Conservation (phyloP, 768 basidiomycete species). For the Mycena galopus region DNA sequence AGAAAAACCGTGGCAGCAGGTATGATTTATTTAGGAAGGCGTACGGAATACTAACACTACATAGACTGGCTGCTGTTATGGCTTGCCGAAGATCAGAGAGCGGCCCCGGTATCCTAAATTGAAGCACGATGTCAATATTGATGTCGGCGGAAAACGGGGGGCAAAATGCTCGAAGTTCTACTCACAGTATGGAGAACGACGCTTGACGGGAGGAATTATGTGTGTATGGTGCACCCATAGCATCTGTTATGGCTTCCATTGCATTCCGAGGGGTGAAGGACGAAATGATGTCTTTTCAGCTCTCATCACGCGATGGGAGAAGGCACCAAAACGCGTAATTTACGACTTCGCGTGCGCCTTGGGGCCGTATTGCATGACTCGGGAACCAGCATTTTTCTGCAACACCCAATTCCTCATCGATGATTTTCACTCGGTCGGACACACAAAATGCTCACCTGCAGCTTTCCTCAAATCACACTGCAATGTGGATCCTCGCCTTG, state of each 20-base stretch:
- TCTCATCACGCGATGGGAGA: conserved; percentile 44
- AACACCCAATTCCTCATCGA: conserved; percentile 52
- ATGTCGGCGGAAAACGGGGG: conserved; percentile 20
- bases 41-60: neutral
- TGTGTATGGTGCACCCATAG: conserved; percentile 43
- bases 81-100: conserved; percentile 35
- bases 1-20: conserved; percentile 8
- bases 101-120: conserved; percentile 30
- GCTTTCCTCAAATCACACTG: conserved; percentile 47
- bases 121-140: conserved; percentile 14
- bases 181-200: conserved; percentile 31
- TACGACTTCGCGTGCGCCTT: too few relatives aligned
- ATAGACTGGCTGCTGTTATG: conserved; percentile 37
- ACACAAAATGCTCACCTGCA: conserved; percentile 48
- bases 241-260: conserved; percentile 38
- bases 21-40: neutral
- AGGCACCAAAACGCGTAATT: conserved; percentile 44
- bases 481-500: conserved; percentile 42
- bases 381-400: conserved; percentile 46
- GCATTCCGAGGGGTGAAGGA: conserved; percentile 41
- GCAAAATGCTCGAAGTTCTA: conserved; percentile 42
- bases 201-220: conserved; percentile 41
- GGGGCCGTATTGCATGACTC: conserved; percentile 42
- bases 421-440: conserved; percentile 48
- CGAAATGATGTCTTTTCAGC: conserved; percentile 44